These are phyloP conservation scores for Ochromonas danica DNA, from an alignment of 108 stramenopile species.

Conservation along the genomic window DNA sequence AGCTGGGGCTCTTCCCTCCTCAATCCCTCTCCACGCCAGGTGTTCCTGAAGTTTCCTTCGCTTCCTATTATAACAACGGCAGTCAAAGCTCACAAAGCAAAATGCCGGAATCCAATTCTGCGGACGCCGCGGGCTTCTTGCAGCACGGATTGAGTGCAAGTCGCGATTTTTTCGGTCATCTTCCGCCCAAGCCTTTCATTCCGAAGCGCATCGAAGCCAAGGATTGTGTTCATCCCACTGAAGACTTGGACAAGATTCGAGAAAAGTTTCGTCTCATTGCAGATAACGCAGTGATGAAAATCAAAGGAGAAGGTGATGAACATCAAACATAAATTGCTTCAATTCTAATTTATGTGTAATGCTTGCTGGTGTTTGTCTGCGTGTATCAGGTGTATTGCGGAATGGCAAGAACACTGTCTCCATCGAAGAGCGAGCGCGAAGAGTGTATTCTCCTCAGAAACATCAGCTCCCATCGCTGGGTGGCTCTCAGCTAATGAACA, in stretches of 20 bases:
- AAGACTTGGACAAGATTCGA: not conserved
- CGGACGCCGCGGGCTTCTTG: too few relatives aligned
- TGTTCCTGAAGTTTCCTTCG: too few relatives aligned
- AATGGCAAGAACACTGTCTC: not conserved
- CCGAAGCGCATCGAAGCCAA: conserved; percentile 5
- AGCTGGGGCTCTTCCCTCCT: too few relatives aligned
- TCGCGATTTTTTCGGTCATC: not conserved
- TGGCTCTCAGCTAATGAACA: too few relatives aligned
- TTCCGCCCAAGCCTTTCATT: not conserved
- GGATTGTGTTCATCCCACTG: not conserved
- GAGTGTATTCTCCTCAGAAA: not conserved
- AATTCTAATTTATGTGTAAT: too few relatives aligned
- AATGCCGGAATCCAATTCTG: too few relatives aligned
- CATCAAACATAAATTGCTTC: too few relatives aligned
- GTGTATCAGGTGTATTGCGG: not conserved
- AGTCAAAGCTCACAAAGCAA: too few relatives aligned
- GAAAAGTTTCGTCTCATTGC: not conserved
- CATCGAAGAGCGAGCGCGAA: not conserved
- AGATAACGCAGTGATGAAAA: not conserved
- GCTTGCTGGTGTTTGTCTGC: too few relatives aligned
- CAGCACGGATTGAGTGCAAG: not conserved
- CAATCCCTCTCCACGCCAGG: too few relatives aligned
- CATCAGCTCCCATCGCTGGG: too few relatives aligned
- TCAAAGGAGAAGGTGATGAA: not conserved
- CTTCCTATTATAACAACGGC: too few relatives aligned